Evolutionary conservation across 805 yeast genomes (phyloP).

Genomic region (Yamadazyma olivae): DNA sequence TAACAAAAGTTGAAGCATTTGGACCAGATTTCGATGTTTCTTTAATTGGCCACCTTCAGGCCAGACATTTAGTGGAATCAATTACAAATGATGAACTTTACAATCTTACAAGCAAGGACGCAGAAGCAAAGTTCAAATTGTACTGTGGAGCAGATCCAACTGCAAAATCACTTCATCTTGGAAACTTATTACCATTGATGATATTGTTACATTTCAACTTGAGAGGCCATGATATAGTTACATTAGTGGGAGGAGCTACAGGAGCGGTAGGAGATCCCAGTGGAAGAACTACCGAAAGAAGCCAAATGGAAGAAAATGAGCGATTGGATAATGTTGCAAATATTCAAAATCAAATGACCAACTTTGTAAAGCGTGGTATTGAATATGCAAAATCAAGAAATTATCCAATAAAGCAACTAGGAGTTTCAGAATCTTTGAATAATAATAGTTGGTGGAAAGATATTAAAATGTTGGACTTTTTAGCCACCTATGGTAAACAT

Average conservation of each 20-base stretch:
- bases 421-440: constrained; percentile 48
- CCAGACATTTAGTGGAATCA: constrained; percentile 35
- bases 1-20: constrained; percentile 19
- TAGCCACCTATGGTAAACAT: constrained; percentile 71
- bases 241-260: constrained; percentile 92
- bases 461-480: constrained; percentile 71
- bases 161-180: constrained; percentile 84
- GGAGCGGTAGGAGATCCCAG: constrained; percentile 97
- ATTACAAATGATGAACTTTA: constrained; percentile 37
- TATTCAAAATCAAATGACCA: constrained; percentile 60
- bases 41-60: constrained; percentile 34
- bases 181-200: constrained; percentile 86
- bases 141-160: constrained; percentile 98
- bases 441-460: constrained; percentile 86
- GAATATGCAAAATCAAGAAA: constrained; percentile 57
- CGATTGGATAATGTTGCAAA: constrained; percentile 54
- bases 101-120: constrained; percentile 24
- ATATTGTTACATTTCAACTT: constrained; percentile 77
- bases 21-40: constrained; percentile 24
- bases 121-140: constrained; percentile 45
- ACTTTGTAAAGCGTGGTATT: constrained; percentile 60
- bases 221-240: constrained; percentile 81
- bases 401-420: constrained; percentile 27
- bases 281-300: constrained; percentile 79
- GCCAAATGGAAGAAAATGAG: constrained; percentile 48